Evolutionary conservation across 305 asterid species (phyloP), one percentile per base, ranked within the genome.

Genomic region (Fraxinus nigra): DNA sequence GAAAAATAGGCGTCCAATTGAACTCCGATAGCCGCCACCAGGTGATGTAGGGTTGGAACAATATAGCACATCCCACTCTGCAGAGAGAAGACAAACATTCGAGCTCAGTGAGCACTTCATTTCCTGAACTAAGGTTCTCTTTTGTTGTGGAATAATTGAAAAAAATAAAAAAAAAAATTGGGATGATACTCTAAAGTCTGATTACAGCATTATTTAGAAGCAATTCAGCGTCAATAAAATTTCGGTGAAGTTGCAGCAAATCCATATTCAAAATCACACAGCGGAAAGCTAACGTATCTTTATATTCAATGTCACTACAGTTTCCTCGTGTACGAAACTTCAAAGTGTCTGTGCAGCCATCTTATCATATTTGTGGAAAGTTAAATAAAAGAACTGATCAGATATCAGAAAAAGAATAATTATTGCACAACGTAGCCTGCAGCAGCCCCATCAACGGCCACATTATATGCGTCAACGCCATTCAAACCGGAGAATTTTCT

Each of bases 31-130:
- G 79, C 94, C 94, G 22, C 98, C 98, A 16, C 99, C 98, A 14
- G 99, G 98, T 9, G 98, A 95, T 4, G 98, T 94, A 22, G 98
- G 98, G 46, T 92, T 92, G 28, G 99, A 95, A 80, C 98, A 92
- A 80, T 95, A 95, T 82, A 88, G 81, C 26, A 95, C 98, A 84
- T 94, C 98, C 98, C 99, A 95, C 82, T 95, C 99, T 95, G 87
- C 81, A 78, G 75, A 28, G 35, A 28, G n/a, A 14, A 75, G 75
- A 30, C 75, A 30, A 69, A 11, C 65, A 54, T 69, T 30, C 20
- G 11, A 28, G 14, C 30, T 28, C 22, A 32, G 75, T 4, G 7
- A 63, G 72, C 34, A 63, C 72, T 24, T 61, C n/a, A 84, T 75
- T 76, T 76, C 35, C 18, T 40, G 33, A 14, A 37, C 40, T 43